phyloP scores from a whole-genome alignment of 768 basidiomycete genomes.

The Suillus subalutaceus region DNA sequence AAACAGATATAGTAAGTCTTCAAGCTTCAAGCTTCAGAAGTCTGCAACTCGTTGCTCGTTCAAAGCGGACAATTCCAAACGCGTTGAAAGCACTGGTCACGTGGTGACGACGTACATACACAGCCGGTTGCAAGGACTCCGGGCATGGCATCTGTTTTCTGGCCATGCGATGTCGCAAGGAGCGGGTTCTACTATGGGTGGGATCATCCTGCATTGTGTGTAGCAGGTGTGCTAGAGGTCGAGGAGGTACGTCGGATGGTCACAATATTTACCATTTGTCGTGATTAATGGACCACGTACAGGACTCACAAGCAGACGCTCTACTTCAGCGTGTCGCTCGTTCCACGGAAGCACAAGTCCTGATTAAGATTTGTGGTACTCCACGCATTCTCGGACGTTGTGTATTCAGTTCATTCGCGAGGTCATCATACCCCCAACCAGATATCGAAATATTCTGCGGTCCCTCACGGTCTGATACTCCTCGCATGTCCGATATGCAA shows the following conservation, averaged over 20 bases:
- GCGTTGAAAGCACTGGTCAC: constrained; percentile 5
- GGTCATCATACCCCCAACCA: constrained; percentile 27
- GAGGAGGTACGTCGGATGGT: constrained; percentile 32
- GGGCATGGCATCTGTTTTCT: constrained; percentile 48
- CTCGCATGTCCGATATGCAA: constrained; percentile 7
- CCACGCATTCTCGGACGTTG: constrained; percentile 35
- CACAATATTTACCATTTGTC: constrained; percentile 8
- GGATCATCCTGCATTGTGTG: constrained; percentile 47
- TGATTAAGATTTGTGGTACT: constrained; percentile 21
- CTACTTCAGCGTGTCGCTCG: constrained; percentile 17
- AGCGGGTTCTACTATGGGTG: constrained; percentile 64
- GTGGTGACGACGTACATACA: neutral
- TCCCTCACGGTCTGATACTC: constrained; percentile 14
- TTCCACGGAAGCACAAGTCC: constrained; percentile 21
- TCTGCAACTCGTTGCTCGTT: neutral
- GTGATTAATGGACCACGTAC: constrained; percentile 6
- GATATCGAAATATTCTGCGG: constrained; percentile 36
- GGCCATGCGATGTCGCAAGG: constrained; percentile 54
- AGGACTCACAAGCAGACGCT: constrained; percentile 21
- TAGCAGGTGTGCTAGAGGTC: constrained; percentile 51
- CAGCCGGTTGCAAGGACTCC: neutral
- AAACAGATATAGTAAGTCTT: neutral
- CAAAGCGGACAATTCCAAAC: neutral
- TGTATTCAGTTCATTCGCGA: constrained; percentile 18
- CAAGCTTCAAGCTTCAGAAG: neutral